phyloP scores from a whole-genome alignment of 495 filamentous ascomycete genomes.

The Tetracladium marchalianum region DNA sequence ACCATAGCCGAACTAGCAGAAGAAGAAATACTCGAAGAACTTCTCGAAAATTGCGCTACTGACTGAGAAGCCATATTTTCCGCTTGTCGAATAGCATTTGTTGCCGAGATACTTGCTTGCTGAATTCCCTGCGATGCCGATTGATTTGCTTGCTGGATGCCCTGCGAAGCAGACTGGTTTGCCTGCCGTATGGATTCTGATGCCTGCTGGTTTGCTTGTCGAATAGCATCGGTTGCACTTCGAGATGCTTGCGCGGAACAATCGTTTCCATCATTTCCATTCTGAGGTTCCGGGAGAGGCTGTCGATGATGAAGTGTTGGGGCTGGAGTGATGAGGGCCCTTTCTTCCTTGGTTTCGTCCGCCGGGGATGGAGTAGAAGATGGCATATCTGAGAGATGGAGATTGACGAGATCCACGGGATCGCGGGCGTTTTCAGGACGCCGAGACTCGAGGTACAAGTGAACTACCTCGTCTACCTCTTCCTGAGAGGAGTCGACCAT shows the following conservation, averaged over 20 bases:
- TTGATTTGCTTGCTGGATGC: conserved; percentile 12
- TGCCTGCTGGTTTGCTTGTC: conserved; percentile 14
- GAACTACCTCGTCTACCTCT: too few relatives aligned
- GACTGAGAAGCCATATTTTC: conserved; percentile 16
- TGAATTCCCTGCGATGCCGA: conserved; percentile 9
- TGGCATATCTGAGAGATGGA: too few relatives aligned
- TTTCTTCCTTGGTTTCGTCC: background rate
- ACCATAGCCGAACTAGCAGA: conserved; percentile 15
- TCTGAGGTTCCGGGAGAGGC: conserved; percentile 5
- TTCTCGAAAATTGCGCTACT: conserved; percentile 14
- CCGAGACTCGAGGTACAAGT: too few relatives aligned
- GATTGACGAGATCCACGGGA: too few relatives aligned
- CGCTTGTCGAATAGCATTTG: conserved; percentile 17
- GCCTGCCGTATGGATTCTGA: conserved; percentile 16
- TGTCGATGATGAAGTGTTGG: conserved; percentile 16
- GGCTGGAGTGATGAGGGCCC: conserved; percentile 12
- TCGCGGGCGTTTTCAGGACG: too few relatives aligned
- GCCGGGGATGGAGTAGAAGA: too few relatives aligned
- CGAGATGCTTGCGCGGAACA: conserved; percentile 6
- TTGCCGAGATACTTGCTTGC: conserved; percentile 14
- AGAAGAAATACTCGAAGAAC: conserved; percentile 10
- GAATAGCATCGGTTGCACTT: conserved; percentile 10
- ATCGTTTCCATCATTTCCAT: background rate
- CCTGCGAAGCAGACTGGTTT: conserved; percentile 11
- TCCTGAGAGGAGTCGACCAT: too few relatives aligned